Evolutionary conservation across 2,329 filamentous ascomycete genomes (phyloP), one percentile per base, ranked within the genome.

Genomic region (Fusarium denticulatum): DNA sequence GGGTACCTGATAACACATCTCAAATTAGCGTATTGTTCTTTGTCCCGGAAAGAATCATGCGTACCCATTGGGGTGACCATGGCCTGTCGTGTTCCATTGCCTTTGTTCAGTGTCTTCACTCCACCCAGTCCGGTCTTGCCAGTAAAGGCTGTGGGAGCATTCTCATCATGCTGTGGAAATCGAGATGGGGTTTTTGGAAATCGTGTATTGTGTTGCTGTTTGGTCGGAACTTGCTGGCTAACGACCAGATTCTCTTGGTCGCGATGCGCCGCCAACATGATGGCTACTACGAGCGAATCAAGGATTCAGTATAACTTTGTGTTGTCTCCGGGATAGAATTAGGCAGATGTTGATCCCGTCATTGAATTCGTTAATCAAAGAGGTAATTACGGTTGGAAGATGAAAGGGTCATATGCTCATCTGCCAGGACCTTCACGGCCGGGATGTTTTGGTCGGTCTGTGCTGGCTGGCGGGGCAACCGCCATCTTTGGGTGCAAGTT

Each of bases 171-270:
- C 70, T 94, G 86, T 13, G 91, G 88, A 55, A 94, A 84, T 79
- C 92, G 93, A 80, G 95, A 90, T 0, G 95, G 95, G 10, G 95
- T 97, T 83, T 97, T 97, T 14, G 93, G 92, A 73, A 88, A 91
- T 79, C 91, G 90, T 66, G 89, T 88, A 63, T 96, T 97, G 62
- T 93, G 90, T 75, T 94, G 92, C 79, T 87, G 91, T 82, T 97
- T 97, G 22, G 90, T 87, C 20, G 91, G 89, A 30, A 91, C 88
- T 80, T 95, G 94, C 80, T 93, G 93, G 74, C 88, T 89, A 80
- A 94, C 91, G 78, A 94, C 89, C 81, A 94, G 84, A 83, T 98
- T 98, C 83, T 98, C 95, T 84, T 97, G 94, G 82, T 97, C 93
- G 77, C 91, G 89, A 79, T 92, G 90, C 79, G 92, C 88, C 69